Base-by-base conservation (phyloP, 495 filamentous ascomycete genomes). In the Penicillium lividum region DNA sequence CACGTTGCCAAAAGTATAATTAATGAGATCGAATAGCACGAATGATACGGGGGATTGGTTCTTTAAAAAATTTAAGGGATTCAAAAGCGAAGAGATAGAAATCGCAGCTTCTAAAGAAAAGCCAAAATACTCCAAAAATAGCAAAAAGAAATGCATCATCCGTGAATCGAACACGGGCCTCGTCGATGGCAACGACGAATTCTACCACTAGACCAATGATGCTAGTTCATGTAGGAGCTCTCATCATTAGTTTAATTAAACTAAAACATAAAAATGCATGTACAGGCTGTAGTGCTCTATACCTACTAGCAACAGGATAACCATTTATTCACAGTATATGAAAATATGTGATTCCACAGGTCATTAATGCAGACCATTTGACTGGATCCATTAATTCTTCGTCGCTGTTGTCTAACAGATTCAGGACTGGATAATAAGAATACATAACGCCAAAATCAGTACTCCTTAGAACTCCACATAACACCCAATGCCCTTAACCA, bases 141-240 rank as follows among this genome's bases (percentile, higher is more conserved):
- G 46, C 54, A 49, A 59, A 61, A 57, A 42, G 60, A 62, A 62
- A 53, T 80, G 78, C 78, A 78, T 79, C 74, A 78, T 77, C 77
- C 77, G 78, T 76, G 79, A 81, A 80, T 81, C 79, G 79, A 81
- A 81, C 79, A 76, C 79, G 77, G 77, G 79, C 76, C 79, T 80
- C 79, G 70, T 81, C 79, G 79, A 81, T 81, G 77, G 78, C 77
- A 81, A 80, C 78, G 78, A 81, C 70, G 77, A 80, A 81, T 81
- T 81, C 76, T 80, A 81, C 78, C 78, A 81, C 78, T 81, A 81
- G 77, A 81, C 78, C 78, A 81, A 77, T 78, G 75, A 79, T 77
- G 78, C 78, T 73, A 48, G 56, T 69, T 56, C 0, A 60, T 65
- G 53, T 44, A 51, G 58, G 6, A 25, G 13, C 18, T 22, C 5